These are phyloP conservation scores for Cadophora luteo-olivacea DNA, from an alignment of 2,329 filamentous ascomycete species.

Conservation along the genomic window DNA sequence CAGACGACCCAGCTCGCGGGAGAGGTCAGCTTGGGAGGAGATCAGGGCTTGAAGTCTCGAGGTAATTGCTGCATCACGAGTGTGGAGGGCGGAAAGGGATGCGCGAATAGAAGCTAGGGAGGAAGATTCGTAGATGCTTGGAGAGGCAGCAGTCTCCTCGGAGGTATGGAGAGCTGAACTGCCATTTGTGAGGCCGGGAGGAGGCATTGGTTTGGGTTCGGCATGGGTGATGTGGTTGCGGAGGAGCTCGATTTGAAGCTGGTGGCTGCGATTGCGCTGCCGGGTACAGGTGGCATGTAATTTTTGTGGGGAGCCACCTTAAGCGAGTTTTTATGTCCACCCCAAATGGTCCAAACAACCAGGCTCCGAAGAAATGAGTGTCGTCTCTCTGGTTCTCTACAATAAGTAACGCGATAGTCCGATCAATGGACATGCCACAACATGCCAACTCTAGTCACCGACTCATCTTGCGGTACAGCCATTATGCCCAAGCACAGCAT, in stretches of 20 bases:
- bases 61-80: slow-evolving; percentile 77
- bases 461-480: no score
- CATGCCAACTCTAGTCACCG: no score
- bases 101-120: slow-evolving; percentile 81
- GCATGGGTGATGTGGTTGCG: slow-evolving; percentile 38
- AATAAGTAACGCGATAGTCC: no score
- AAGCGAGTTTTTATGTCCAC: slow-evolving; percentile 17
- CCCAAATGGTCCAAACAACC: no score
- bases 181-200: slow-evolving; percentile 45
- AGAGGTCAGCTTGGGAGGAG: slow-evolving; percentile 83
- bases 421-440: no score
- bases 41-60: slow-evolving; percentile 77
- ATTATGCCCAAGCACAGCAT: no score
- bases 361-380: no score
- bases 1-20: slow-evolving; percentile 83
- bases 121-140: slow-evolving; percentile 69
- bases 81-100: slow-evolving; percentile 76
- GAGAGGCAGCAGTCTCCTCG: slow-evolving; percentile 27
- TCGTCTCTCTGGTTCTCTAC: no score
- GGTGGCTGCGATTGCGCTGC: background rate
- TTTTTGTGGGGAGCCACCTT: slow-evolving; percentile 1
- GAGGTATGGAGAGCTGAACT: slow-evolving; percentile 29
- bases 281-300: slow-evolving; percentile 19
- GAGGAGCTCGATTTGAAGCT: slow-evolving; percentile 11
- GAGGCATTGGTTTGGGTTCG: slow-evolving; percentile 45